A percentile compares a stretch with the other conserved stretches of the same genome.
These are phyloP conservation scores for Talinum fruticosum DNA, from an alignment of 148 eudicot genomes.

Conservation along the genomic window DNA sequence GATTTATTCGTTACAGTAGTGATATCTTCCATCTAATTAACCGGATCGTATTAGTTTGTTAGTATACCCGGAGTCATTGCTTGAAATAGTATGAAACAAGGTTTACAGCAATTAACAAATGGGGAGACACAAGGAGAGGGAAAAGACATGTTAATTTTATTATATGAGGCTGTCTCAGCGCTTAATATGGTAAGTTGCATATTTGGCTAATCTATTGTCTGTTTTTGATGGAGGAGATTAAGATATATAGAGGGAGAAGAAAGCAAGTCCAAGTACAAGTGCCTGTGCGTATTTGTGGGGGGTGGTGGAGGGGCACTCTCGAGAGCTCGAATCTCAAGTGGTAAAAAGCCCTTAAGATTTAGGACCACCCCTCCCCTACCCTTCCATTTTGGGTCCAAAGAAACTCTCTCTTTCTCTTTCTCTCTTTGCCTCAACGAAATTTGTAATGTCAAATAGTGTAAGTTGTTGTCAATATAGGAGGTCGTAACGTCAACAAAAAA, in stretches of 20 bases:
- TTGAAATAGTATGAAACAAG: neutral
- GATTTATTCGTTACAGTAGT: too few species aligned
- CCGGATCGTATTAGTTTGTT: too few species aligned
- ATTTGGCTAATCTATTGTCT: constrained; percentile 1
- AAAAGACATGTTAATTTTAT: neutral
- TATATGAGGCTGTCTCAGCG: neutral
- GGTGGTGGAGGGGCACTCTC: constrained; percentile 25
- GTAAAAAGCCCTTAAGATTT: constrained; percentile 15
- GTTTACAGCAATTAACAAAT: constrained; percentile 2
- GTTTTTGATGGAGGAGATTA: neutral
- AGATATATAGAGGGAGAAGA: neutral
- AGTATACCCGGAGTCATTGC: too few species aligned
- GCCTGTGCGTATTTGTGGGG: neutral
- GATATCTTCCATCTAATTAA: too few species aligned
- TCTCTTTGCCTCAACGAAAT: neutral
- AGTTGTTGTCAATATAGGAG: neutral
- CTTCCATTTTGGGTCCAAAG: constrained; percentile 12
- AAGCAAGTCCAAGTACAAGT: too few species aligned
- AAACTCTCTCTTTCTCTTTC: neutral
- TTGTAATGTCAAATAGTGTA: neutral
- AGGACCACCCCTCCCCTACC: constrained; percentile 24
- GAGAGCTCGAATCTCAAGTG: constrained; percentile 26
- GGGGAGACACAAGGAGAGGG: constrained; percentile 1
- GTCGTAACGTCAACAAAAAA: too few species aligned
- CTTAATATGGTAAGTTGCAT: neutral